Base-by-base conservation (phyloP, 352 stramenopile genomes). In the Globisporangium sylvaticum region DNA sequence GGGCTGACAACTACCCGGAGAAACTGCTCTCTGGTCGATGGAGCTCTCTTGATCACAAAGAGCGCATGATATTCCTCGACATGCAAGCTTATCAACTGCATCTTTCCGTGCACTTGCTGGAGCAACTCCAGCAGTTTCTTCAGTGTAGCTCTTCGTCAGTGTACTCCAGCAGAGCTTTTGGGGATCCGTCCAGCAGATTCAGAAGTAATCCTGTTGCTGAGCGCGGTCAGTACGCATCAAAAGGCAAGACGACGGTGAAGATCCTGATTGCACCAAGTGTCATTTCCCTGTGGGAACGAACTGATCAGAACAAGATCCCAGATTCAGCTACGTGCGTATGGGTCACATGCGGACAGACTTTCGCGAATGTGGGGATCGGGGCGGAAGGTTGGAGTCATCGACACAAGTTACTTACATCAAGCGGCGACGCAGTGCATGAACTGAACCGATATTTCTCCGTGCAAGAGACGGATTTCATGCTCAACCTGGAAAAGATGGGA, bases 21-120 rank as follows among this genome's bases (percentile, higher is more conserved):
- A 91, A 89, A 37, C 34, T 93, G 7, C 53, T 95, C 46, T 78
- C 78, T 46, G 78, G 75, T 39, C 70, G 81, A 10, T 95, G 87
- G 87, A 77, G 70, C 55, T 74, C 74, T 56, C 68, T 70, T 10
- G 64, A 77, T 7, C 24, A 32, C 6, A 66, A 64, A 1, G 78
- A 89, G 39, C 64, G 72, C 44, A 84, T 74, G 4, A 37, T 85
- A 4, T 91, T 93, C 42, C 55, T 95, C 46, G 85, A 95, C 58
- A 64, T 93, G 0, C 87, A 92, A 74, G 76, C 80, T 3, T 81
- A 83, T 46, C 87, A 95, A 65, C 64, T 83, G 42, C 83, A 95
- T 60, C 18, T 91, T 29, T 92, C 87, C 12, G 61, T 72, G 34
- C 72, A 81, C 46, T 77, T 91, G 18, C n/a, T 91, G 8, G 24